Conservation (phyloP, 2,329 filamentous ascomycete species). For the Exophiala mesophila region DNA sequence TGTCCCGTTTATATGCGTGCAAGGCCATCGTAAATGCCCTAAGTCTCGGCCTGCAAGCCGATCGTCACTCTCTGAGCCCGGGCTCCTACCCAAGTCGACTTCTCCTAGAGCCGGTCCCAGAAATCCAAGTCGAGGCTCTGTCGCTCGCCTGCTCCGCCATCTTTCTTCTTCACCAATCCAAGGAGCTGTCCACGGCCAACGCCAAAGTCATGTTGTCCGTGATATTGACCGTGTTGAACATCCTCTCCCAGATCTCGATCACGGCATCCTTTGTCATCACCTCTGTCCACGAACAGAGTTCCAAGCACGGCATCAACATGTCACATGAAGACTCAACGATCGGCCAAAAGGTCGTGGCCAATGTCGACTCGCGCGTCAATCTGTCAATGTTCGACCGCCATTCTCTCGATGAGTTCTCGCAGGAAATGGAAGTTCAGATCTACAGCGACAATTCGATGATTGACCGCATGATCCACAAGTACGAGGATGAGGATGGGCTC, state of each 20-base stretch:
- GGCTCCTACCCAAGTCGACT: constrained; percentile 4
- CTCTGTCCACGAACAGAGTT: not conserved
- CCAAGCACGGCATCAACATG: not conserved
- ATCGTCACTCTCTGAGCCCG: constrained; percentile 6
- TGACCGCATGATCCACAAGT: not conserved
- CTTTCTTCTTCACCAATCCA: constrained; percentile 1
- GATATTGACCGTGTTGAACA: not conserved
- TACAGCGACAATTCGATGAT: constrained; percentile 1
- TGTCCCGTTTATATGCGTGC: constrained; percentile 8
- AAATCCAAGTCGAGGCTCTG: constrained; percentile 6
- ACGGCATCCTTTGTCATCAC: constrained; percentile 4
- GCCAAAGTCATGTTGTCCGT: constrained; percentile 10
- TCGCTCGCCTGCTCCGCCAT: constrained; percentile 1
- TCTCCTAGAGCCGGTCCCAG: constrained; percentile 7
- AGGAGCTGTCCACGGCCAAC: not conserved
- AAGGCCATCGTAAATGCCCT: constrained; percentile 10
- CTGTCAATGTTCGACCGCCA: constrained; percentile 1
- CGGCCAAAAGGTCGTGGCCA: not conserved
- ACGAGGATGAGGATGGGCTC: not conserved
- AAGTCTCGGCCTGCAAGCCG: constrained; percentile 6
- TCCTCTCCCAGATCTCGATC: constrained; percentile 6
- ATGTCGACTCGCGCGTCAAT: not conserved
- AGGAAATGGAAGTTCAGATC: constrained; percentile 5
- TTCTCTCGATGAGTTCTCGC: constrained; percentile 5
- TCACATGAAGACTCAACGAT: not conserved